phyloP scores from a whole-genome alignment of 768 basidiomycete species.

The Kwoniella newhampshirensis region DNA sequence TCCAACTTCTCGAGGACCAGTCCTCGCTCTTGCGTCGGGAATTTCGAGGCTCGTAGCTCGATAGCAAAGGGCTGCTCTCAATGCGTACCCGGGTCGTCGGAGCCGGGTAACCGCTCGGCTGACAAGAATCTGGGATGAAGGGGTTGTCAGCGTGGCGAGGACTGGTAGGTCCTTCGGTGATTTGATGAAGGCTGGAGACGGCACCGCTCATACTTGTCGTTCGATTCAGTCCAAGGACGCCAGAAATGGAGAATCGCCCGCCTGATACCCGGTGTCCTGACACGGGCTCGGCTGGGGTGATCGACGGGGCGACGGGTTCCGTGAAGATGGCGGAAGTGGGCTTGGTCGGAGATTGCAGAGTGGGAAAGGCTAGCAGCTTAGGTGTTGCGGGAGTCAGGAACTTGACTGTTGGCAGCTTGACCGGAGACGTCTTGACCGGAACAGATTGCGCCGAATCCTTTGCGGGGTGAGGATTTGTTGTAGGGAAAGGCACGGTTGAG shows the following conservation, averaged over 20 bases:
- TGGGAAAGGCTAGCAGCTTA: constrained; percentile 29
- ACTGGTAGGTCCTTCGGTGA: constrained; percentile 30
- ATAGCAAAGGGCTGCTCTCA: constrained; percentile 22
- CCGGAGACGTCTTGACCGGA: constrained; percentile 12
- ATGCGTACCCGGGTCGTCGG: constrained; percentile 8
- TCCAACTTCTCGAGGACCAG: constrained; percentile 39
- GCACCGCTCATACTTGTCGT: constrained; percentile 32
- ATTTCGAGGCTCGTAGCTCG: background rate
- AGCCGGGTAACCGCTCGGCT: background rate
- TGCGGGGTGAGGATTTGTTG: background rate
- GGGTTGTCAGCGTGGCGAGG: constrained; percentile 1
- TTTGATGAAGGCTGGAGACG: constrained; percentile 25
- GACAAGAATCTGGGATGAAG: background rate
- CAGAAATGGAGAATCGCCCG: constrained; percentile 47
- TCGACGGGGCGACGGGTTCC: constrained; percentile 28
- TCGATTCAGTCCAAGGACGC: constrained; percentile 32
- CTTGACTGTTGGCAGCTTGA: constrained; percentile 13
- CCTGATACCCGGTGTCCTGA: constrained; percentile 29
- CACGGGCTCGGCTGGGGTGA: constrained; percentile 30
- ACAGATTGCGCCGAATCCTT: background rate
- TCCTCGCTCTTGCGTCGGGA: constrained; percentile 37
- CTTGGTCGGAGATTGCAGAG: constrained; percentile 35
- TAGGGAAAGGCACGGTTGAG: constrained; percentile 4
- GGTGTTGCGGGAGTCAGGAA: constrained; percentile 35
- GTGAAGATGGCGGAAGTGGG: constrained; percentile 40